Evolutionary conservation across 306 rosid species (phyloP).

Genomic region (Begonia peltatifolia): DNA sequence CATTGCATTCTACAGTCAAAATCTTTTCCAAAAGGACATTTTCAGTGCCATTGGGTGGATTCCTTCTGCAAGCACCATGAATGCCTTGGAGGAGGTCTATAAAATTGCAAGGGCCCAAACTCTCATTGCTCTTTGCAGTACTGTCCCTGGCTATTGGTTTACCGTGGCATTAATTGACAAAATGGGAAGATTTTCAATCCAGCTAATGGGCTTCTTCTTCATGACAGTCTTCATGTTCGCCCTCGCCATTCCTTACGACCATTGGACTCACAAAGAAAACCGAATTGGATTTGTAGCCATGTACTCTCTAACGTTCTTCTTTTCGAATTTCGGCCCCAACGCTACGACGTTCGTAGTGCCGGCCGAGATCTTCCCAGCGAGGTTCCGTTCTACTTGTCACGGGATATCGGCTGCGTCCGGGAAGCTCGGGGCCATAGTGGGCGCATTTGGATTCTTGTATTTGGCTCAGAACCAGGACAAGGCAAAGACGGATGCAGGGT

Average conservation of each 20-base stretch:
- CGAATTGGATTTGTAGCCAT: slow-evolving; percentile 42
- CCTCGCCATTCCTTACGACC: slow-evolving; percentile 60
- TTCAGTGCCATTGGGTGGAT: slow-evolving; percentile 70
- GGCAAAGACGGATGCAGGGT: slow-evolving; percentile 49
- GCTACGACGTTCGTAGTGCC: slow-evolving; percentile 73
- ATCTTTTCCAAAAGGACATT: slow-evolving; percentile 67
- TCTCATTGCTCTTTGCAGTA: slow-evolving; percentile 53
- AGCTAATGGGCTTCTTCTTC: slow-evolving; percentile 70
- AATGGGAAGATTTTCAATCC: slow-evolving; percentile 57
- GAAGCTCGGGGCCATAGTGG: slow-evolving; percentile 66
- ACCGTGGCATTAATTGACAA: slow-evolving; percentile 53
- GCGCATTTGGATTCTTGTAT: slow-evolving; percentile 69
- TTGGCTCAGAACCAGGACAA: slow-evolving; percentile 51
- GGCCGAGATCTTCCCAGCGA: slow-evolving; percentile 67
- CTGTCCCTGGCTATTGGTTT: slow-evolving; percentile 83
- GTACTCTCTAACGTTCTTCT: slow-evolving; percentile 59
- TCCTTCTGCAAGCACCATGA: slow-evolving; percentile 46
- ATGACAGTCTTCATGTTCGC: slow-evolving; percentile 72
- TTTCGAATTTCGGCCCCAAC: slow-evolving; percentile 68
- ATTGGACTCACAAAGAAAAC: slow-evolving; percentile 45
- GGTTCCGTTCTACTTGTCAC: slow-evolving; percentile 63
- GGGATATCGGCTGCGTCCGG: slow-evolving; percentile 60
- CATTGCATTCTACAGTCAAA: slow-evolving; percentile 59
- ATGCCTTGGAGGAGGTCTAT: slow-evolving; percentile 51
- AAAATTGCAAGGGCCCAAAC: slow-evolving; percentile 59